phyloP scores from a whole-genome alignment of 345 rosid genomes.

The Aquilaria sinensis region DNA sequence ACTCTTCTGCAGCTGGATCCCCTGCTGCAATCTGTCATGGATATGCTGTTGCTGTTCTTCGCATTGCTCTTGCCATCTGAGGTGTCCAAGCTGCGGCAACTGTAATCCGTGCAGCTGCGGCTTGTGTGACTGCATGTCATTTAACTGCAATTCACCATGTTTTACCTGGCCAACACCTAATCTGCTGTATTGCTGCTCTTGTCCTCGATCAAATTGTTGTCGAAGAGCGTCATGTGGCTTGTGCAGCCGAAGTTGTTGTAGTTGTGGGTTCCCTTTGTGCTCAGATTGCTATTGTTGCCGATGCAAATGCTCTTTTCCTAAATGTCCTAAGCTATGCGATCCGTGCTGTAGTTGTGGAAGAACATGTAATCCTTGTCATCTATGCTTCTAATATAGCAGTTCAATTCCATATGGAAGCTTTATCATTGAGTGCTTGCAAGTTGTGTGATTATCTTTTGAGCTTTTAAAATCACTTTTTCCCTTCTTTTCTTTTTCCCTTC shows the following conservation, averaged over 20 bases:
- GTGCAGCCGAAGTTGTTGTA: conserved; percentile 31
- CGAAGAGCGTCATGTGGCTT: conserved; percentile 13
- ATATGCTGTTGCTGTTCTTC: not conserved
- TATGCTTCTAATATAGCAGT: conserved; percentile 30
- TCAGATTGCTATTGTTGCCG: conserved; percentile 34
- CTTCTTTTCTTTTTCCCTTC: too few species aligned
- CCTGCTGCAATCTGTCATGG: not conserved
- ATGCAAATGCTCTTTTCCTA: conserved; percentile 40
- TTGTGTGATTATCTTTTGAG: not conserved
- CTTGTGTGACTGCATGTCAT: not conserved
- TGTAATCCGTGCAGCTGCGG: not conserved
- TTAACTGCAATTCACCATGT: not conserved
- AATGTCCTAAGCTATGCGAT: conserved; percentile 35
- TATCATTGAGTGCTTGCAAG: not conserved
- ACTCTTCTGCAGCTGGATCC: not conserved
- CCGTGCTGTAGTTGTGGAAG: conserved; percentile 19
- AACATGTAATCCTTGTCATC: conserved; percentile 42
- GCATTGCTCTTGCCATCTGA: not conserved
- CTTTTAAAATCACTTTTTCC: not conserved
- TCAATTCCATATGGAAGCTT: conserved; percentile 1
- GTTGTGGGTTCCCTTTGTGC: conserved; percentile 36
- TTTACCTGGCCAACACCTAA: too few species aligned
- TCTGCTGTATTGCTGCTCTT: conserved; percentile 19
- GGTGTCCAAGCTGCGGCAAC: not conserved
- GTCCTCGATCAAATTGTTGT: conserved; percentile 38